Percentiles rank a stretch among this genome's conserved stretches.
These are phyloP conservation scores for Aspergillus saccharolyticus DNA, from an alignment of 495 filamentous ascomycete species.

Conservation along the genomic window DNA sequence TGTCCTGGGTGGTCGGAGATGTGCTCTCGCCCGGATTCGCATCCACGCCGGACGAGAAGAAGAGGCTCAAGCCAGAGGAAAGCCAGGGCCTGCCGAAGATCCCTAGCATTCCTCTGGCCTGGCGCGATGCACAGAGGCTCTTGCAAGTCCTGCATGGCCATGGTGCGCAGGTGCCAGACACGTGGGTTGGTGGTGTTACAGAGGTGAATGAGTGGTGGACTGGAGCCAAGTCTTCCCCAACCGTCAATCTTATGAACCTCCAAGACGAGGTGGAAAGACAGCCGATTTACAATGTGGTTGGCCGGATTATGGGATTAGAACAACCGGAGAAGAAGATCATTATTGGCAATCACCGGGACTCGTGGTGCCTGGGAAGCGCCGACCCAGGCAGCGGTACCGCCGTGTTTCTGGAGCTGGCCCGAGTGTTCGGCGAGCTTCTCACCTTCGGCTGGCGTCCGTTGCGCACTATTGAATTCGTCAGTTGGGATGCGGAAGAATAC, in stretches of 20 bases:
- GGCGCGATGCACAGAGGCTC: conserved; percentile 79
- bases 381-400: conserved; percentile 88
- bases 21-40: conserved; percentile 83
- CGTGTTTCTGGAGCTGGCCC: conserved; percentile 79
- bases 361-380: conserved; percentile 84
- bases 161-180: conserved; percentile 62
- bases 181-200: conserved; percentile 73
- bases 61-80: conserved; percentile 59
- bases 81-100: conserved; percentile 73
- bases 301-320: conserved; percentile 74
- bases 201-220: conserved; percentile 76
- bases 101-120: conserved; percentile 81
- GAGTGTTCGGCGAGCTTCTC: conserved; percentile 72
- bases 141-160: conserved; percentile 71
- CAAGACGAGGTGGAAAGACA: conserved; percentile 80
- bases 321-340: conserved; percentile 80
- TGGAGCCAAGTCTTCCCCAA: conserved; percentile 68
- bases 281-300: conserved; percentile 86
- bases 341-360: conserved; percentile 89
- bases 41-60: conserved; percentile 62
- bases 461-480: conserved; percentile 88
- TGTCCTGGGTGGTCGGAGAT: conserved; percentile 79
- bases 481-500: conserved; percentile 92
- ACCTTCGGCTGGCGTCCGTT: conserved; percentile 81
- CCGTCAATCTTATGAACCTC: conserved; percentile 78